Evolutionary conservation across 306 rosid genomes (phyloP).

Genomic region (Parietaria judaica): DNA sequence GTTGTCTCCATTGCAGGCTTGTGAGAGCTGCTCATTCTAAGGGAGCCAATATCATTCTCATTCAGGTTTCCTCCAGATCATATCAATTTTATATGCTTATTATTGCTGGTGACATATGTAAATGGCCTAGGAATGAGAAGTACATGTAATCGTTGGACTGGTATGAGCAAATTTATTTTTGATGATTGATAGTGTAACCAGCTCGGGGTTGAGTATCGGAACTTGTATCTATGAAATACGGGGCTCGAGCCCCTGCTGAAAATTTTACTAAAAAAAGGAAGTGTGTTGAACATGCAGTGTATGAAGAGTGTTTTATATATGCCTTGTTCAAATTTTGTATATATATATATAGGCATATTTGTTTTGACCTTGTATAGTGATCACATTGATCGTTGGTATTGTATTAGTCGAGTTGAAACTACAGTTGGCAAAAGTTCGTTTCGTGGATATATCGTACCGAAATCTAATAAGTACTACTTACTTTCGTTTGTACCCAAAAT

Average conservation of each 20-base stretch:
- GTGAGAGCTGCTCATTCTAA: conserved; percentile 76
- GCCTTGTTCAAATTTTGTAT: background rate
- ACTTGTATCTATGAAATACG: too few relatives aligned
- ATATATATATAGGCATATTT: background rate
- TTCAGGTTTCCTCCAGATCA: conserved; percentile 44
- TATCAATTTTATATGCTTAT: background rate
- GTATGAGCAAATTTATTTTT: background rate
- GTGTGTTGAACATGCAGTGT: too few relatives aligned
- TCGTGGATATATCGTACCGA: background rate
- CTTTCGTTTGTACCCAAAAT: background rate
- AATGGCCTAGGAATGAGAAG: background rate
- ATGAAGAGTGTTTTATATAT: background rate
- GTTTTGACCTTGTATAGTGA: background rate
- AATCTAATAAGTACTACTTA: background rate
- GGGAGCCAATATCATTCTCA: conserved; percentile 81
- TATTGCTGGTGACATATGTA: too few relatives aligned
- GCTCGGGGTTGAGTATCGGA: background rate
- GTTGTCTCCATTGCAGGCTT: conserved; percentile 40
- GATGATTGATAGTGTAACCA: background rate
- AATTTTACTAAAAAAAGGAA: too few relatives aligned
- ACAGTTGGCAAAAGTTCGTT: background rate
- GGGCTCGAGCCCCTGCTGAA: too few relatives aligned
- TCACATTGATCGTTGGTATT: background rate
- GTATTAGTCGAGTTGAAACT: background rate
- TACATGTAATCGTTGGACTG: background rate